Conservation (phyloP, 129 eudicot genomes). For the Centrapalus pauciflorus region DNA sequence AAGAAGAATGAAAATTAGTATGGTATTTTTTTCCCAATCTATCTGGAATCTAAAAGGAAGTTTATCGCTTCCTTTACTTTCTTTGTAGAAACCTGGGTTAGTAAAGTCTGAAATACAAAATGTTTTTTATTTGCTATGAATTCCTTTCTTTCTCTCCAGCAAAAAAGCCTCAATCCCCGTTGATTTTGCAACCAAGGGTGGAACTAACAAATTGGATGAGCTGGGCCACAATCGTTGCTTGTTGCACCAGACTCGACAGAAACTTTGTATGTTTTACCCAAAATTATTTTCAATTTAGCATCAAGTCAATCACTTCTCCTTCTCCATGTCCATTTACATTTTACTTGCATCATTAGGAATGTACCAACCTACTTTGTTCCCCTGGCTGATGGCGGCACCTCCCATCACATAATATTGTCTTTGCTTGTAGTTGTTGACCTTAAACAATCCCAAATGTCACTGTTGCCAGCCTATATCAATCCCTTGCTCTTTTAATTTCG, state of each 20-base stretch:
- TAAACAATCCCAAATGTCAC: constrained; percentile 39
- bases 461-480: constrained; percentile 45
- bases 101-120: too few species aligned
- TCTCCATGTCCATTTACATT: constrained; percentile 55
- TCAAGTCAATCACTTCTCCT: constrained; percentile 50
- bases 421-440: constrained; percentile 45
- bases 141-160: too few species aligned
- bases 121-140: too few species aligned
- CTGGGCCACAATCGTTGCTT: constrained; percentile 14
- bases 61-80: too few species aligned
- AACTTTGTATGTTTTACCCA: constrained; percentile 26
- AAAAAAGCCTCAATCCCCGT: too few species aligned
- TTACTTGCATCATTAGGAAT: too few species aligned
- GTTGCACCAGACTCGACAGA: constrained; percentile 25
- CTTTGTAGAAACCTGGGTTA: too few species aligned
- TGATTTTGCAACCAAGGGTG: constrained; percentile 20
- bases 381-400: constrained; percentile 50
- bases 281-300: constrained; percentile 42
- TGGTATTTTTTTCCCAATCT: too few species aligned
- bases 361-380: constrained; percentile 47
- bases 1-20: too few species aligned
- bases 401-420: constrained; percentile 50
- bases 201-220: constrained; percentile 33
- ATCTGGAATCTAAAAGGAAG: too few species aligned
- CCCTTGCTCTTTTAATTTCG: too few species aligned